Conservation (phyloP, 108 stramenopile genomes). For the Cyclotella atomus region DNA sequence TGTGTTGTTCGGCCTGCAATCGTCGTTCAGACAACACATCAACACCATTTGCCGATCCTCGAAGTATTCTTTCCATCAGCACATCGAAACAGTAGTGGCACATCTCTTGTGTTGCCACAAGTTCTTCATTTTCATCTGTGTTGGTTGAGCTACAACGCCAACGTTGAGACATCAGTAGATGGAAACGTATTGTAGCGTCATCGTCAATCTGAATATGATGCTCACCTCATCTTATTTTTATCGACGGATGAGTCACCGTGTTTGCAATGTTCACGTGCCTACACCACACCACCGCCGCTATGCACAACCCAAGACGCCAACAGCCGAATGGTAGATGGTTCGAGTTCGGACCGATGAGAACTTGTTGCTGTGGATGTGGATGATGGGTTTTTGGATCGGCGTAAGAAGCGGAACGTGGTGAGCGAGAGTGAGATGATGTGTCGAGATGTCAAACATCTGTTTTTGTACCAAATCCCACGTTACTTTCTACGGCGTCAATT, state of each 20-base stretch:
- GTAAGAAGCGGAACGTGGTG: too few relatives aligned
- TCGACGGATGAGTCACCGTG: too few relatives aligned
- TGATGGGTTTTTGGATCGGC: background rate
- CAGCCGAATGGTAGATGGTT: too few relatives aligned
- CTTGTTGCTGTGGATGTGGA: background rate
- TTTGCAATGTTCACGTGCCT: too few relatives aligned
- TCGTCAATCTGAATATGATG: too few relatives aligned
- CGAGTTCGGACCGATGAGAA: background rate
- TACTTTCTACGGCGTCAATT: background rate
- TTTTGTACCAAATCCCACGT: too few relatives aligned
- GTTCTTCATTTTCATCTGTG: background rate
- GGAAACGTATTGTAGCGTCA: too few relatives aligned
- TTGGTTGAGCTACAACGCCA: background rate
- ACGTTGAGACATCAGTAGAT: background rate
- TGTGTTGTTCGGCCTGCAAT: too few relatives aligned
- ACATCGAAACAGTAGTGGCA: slow-evolving; percentile 75
- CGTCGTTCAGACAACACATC: background rate
- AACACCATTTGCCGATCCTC: background rate
- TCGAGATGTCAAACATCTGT: background rate
- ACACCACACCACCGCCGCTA: too few relatives aligned
- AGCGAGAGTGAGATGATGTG: background rate
- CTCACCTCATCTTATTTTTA: too few relatives aligned
- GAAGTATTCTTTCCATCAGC: slow-evolving; percentile 53
- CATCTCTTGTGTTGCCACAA: slow-evolving; percentile 64
- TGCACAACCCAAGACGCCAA: too few relatives aligned